Evolutionary conservation across 108 stramenopile genomes (phyloP), one percentile per base, ranked within the genome.

Genomic region (Schizochytrium sp.): DNA sequence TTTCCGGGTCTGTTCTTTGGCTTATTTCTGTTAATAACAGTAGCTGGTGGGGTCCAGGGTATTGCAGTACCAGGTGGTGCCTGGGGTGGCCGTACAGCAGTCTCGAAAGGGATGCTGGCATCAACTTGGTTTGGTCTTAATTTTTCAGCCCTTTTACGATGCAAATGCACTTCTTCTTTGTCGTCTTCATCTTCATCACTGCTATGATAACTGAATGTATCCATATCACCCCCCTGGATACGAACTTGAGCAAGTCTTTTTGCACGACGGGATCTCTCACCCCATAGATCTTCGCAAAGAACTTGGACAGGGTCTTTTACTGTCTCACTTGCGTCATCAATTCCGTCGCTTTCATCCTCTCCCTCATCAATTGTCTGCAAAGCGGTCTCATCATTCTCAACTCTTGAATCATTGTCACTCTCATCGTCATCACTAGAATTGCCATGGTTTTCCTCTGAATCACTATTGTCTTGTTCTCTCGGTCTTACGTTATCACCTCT

Each of bases 221-320:
- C 12, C 5, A 44, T 44, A 1, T 69, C 28, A 44, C 42, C 64
- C 40, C 44, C 64, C 12, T 38, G 42, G 64, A 38, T 44, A 69
- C 44, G 64, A 2, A 69, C 19, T 60, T 2, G 2, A n/a, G 19
- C 17, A 1, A 1, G 10, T 69, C 64, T 2, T 8, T 10, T 69
- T 69, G 12, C 15, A 15, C 17, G 42, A 69, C 64, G 64, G 28
- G 44, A 38, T 12, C 64, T 12, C 64, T 69, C 64, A 7, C 64
- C 64, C 64, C 64, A 69, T 38, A 69, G 64, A 69, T 69, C 64
- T 38, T 44, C 64, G 2, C 64, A 69, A 38, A 69, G 64, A 12
- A 69, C 64, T 15, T 69, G 42, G 8, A 69, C 64, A 10, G 64
- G 19, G 44, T 69, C 64, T 8, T 44, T 44, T 13, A 38, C 28